Conservation (phyloP, 306 rosid species). For the Purshia tridentata region DNA sequence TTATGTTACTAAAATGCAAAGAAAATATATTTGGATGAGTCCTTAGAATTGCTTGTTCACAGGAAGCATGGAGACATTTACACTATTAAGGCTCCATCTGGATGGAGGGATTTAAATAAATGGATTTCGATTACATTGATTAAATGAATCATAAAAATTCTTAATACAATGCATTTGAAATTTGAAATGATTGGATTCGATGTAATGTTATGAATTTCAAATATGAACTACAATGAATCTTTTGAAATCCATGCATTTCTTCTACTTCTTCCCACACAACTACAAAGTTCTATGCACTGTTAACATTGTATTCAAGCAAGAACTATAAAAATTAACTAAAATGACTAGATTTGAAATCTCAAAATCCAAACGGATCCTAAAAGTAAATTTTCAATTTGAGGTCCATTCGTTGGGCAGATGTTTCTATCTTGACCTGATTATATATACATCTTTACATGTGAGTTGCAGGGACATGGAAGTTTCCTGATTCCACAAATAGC, state of each 20-base stretch:
- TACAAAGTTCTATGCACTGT: background rate
- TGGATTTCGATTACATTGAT: background rate
- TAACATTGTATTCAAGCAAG: background rate
- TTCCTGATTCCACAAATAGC: constrained; percentile 68
- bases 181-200: background rate
- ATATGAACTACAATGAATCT: background rate
- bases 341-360: background rate
- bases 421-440: constrained; percentile 17
- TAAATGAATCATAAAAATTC: background rate
- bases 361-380: background rate
- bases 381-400: background rate
- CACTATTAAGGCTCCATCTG: background rate
- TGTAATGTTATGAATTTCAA: background rate
- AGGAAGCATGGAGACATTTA: background rate
- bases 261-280: background rate
- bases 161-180: background rate
- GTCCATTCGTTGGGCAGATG: background rate
- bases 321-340: background rate
- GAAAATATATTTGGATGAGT: background rate
- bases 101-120: background rate
- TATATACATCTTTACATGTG: constrained; percentile 26
- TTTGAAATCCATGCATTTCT: background rate
- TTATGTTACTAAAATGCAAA: background rate
- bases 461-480: constrained; percentile 86
- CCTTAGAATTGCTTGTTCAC: background rate